Conservation (phyloP, 345 rosid species). For the Boechera retrofracta region DNA sequence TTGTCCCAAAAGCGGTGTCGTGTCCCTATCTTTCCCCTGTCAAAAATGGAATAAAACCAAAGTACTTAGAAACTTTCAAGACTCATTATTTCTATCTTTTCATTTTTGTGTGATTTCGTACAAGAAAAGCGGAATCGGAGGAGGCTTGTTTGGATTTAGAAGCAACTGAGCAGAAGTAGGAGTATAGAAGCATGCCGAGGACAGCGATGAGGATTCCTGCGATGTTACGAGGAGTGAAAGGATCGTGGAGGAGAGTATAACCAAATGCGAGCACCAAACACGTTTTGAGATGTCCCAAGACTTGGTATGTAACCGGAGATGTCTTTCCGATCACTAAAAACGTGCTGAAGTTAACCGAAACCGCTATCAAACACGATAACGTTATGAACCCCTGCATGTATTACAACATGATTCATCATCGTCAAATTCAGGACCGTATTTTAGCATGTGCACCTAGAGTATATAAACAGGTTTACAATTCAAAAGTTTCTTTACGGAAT, state of each 20-base stretch:
- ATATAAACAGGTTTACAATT: no score
- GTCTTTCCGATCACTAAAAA: slow-evolving; percentile 99
- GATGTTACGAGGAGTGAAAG: slow-evolving; percentile 84
- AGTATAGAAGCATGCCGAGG: slow-evolving; percentile 89
- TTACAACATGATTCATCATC: slow-evolving; percentile 1
- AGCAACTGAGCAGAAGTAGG: slow-evolving; percentile 85
- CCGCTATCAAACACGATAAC: slow-evolving; percentile 88
- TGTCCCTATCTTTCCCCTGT: slow-evolving; percentile 85
- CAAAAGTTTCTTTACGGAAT: no score
- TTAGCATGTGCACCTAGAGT: no score
- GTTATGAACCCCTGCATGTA: slow-evolving; percentile 74
- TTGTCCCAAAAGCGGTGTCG: slow-evolving; percentile 63
- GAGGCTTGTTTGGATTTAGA: slow-evolving; percentile 74
- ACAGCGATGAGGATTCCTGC: slow-evolving; percentile 85
- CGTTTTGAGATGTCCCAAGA: slow-evolving; percentile 95
- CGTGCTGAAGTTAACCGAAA: slow-evolving; percentile 95
- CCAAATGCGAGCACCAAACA: slow-evolving; percentile 93
- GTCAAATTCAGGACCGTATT: background rate
- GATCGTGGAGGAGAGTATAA: slow-evolving; percentile 87
- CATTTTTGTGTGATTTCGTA: slow-evolving; percentile 21
- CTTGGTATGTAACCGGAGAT: slow-evolving; percentile 97
- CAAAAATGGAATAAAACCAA: slow-evolving; percentile 5
- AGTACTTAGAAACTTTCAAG: background rate
- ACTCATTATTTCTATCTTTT: background rate
- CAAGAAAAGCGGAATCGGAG: slow-evolving; percentile 69